Base-by-base conservation (phyloP, 495 filamentous ascomycete genomes). In the Bacidia gigantensis region DNA sequence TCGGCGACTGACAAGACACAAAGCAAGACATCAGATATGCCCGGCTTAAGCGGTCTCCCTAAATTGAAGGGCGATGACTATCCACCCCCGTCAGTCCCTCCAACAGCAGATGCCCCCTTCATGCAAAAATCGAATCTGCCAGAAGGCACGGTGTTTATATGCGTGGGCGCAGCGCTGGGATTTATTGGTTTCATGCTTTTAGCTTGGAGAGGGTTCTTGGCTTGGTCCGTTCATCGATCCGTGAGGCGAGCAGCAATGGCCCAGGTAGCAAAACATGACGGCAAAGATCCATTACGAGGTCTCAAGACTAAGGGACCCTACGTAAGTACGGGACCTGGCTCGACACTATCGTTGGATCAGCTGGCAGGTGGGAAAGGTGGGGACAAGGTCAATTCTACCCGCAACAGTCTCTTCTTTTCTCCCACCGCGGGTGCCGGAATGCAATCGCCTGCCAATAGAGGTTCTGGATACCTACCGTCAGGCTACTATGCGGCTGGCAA, bases 91-190 rank as follows among this genome's bases (percentile, higher is more conserved):
- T 75, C 76, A 14, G 80, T 95, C 35, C 92, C 92, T 2, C 82
- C 87, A 11, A 95, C 86, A 1, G 72, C 78, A 11, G 76, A 82
- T 64, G 92, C 92, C 21, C 92, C 93, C 24, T 98, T 87, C 64
- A 95, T 98, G 89, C 86, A 93, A 60, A 82, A 83, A 62, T 89
- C 87, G n/a, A 83, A 72, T 42, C 75, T 89, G 7, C 92, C 92
- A 0, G 87, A 97, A 67, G 92, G 92, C 17, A 96, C 92, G 22
- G 82, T 98, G 26, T 98, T 98, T 71, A 98, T 98, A 62, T 81
- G 76, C 39, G 93, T 96, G 18, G 92, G 93, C 43, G 86, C 88
- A 18, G 82, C 82, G 26, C 76, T 98, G 2, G 93, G 84, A 25
- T 80, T 89, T 52, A 78, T 96, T 52, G 87, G 80, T 2, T 67